Evolutionary conservation across 352 stramenopile species (phyloP).

Genomic region (Peronosclerospora sorghi): DNA sequence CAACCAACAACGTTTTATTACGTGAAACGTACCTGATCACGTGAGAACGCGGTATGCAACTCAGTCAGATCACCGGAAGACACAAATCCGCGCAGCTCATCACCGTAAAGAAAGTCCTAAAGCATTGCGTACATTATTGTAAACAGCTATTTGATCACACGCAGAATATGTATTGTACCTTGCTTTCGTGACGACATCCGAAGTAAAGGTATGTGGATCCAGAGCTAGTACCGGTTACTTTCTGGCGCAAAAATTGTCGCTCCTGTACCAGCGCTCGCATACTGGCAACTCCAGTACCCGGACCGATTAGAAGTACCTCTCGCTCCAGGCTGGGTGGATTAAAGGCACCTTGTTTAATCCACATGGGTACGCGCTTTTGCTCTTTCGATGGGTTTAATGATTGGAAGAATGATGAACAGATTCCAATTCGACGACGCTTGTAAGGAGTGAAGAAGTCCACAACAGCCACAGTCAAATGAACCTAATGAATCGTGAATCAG

Average conservation of each 20-base stretch:
- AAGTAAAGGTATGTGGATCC: constrained; percentile 71
- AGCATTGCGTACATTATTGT: too few relatives aligned
- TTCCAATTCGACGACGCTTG: constrained; percentile 68
- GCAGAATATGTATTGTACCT: constrained; percentile 24
- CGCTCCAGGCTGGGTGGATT: constrained; percentile 28
- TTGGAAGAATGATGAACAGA: constrained; percentile 78
- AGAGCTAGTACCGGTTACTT: constrained; percentile 1
- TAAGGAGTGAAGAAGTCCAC: constrained; percentile 87
- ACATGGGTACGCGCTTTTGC: constrained; percentile 49
- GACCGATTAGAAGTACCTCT: constrained; percentile 82
- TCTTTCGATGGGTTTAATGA: constrained; percentile 35
- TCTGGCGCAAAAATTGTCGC: constrained; percentile 38
- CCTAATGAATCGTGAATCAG: constrained; percentile 22
- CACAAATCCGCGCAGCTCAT: constrained; percentile 53
- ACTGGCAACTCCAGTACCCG: constrained; percentile 83
- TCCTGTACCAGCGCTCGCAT: constrained; percentile 87
- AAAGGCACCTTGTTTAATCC: constrained; percentile 84
- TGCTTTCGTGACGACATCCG: constrained; percentile 74
- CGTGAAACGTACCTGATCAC: constrained; percentile 49
- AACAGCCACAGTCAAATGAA: constrained; percentile 81
- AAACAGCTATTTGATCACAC: too few relatives aligned
- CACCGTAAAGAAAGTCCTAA: constrained; percentile 86
- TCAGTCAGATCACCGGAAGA: constrained; percentile 39
- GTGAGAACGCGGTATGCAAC: constrained; percentile 85
- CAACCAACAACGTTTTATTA: not conserved